Conservation (phyloP, 169 alveolate genomes). For the Hepatocystis sp. region DNA sequence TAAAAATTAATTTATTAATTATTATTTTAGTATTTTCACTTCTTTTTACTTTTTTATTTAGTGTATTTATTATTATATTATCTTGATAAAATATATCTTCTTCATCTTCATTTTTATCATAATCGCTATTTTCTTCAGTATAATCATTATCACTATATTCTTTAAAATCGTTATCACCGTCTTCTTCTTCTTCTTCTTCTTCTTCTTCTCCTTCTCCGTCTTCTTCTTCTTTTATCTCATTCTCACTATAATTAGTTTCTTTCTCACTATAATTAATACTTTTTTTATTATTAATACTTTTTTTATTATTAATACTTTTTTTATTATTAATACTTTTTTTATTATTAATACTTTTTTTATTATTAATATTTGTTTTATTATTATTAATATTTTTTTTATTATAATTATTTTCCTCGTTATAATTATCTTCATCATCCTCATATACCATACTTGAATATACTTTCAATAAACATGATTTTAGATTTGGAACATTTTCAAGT, state of each 20-base stretch:
- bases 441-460: constrained; percentile 26
- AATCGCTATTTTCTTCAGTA: neutral
- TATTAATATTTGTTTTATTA: no score
- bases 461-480: constrained; percentile 40
- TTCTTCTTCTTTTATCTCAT: neutral
- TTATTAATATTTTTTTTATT: no score
- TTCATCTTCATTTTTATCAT: neutral
- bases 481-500: constrained; percentile 54
- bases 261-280: no score
- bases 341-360: no score
- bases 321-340: no score
- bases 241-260: constrained; percentile 9
- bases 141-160: neutral
- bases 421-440: constrained; percentile 12
- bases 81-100: no score
- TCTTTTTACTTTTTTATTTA: constrained; percentile 9
- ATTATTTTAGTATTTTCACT: constrained; percentile 43
- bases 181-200: neutral
- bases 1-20: constrained; percentile 51
- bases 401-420: no score
- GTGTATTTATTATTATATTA: no score
- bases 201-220: neutral
- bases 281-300: no score
- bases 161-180: neutral
- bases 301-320: no score